Conservation (phyloP, 2,329 filamentous ascomycete species). For the Fusarium sororula region DNA sequence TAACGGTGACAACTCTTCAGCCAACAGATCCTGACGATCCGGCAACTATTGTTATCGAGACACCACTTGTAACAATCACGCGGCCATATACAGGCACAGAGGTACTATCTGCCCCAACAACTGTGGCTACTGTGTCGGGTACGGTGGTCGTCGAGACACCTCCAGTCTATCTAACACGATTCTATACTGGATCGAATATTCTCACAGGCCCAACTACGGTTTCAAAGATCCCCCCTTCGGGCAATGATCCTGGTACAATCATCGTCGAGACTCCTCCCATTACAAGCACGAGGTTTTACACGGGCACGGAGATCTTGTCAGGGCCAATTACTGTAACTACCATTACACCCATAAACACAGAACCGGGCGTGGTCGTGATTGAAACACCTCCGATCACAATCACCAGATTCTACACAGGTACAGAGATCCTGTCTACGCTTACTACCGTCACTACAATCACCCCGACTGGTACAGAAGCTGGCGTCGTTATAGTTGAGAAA, state of each 20-base stretch:
- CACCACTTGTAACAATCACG: neutral
- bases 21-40: neutral
- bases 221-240: neutral
- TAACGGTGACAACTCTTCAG: neutral
- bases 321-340: neutral
- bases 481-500: neutral
- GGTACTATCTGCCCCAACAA: neutral
- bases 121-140: neutral
- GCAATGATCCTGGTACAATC: neutral
- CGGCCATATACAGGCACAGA: neutral
- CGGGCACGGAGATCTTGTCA: neutral
- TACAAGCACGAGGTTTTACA: neutral
- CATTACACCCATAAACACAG: neutral
- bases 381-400: neutral
- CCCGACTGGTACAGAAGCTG: neutral
- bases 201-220: neutral
- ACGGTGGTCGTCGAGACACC: neutral
- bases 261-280: constrained; percentile 5
- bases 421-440: neutral
- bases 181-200: neutral
- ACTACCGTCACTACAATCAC: neutral
- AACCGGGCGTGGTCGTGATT: neutral
- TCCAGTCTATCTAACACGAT: neutral
- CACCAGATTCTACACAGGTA: neutral
- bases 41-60: neutral